These are phyloP conservation scores for Coprinopsis strossmayeri DNA, from an alignment of 768 basidiomycete species.

Conservation along the genomic window DNA sequence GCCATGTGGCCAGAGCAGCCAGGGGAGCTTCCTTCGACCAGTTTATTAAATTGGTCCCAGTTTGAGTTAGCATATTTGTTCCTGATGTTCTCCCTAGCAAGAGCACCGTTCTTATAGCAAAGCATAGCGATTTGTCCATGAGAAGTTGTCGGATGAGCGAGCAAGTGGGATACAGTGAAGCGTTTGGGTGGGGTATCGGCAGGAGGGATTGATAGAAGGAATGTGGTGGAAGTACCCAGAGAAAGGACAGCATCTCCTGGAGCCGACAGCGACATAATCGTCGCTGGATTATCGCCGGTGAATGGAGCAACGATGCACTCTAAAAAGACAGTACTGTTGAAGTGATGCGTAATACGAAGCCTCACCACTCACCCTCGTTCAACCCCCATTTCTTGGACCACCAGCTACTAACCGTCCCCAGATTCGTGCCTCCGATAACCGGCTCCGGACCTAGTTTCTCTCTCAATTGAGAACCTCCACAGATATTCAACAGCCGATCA, in stretches of 20 bases:
- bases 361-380: constrained; percentile 47
- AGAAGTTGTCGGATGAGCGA: constrained; percentile 58
- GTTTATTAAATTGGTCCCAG: constrained; percentile 67
- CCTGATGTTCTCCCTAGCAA: constrained; percentile 73
- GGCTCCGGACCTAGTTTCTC: constrained; percentile 73
- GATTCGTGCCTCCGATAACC: constrained; percentile 57
- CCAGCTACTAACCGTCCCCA: constrained; percentile 62
- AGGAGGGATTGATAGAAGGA: constrained; percentile 72
- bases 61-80: constrained; percentile 52
- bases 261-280: constrained; percentile 65
- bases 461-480: constrained; percentile 61
- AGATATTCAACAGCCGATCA: constrained; percentile 53
- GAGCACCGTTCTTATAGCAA: constrained; percentile 85
- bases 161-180: constrained; percentile 69
- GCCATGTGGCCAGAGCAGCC: constrained; percentile 60
- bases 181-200: constrained; percentile 56
- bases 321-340: constrained; percentile 21
- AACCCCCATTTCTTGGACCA: constrained; percentile 78
- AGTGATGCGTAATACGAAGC: too few relatives aligned
- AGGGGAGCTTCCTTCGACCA: constrained; percentile 45
- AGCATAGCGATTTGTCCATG: constrained; percentile 81
- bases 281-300: constrained; percentile 88
- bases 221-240: constrained; percentile 83
- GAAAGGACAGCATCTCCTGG: constrained; percentile 82
- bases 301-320: constrained; percentile 80